Base-by-base conservation (phyloP, 1,139 yeast genomes). In the Hanseniaspora gamundiae region DNA sequence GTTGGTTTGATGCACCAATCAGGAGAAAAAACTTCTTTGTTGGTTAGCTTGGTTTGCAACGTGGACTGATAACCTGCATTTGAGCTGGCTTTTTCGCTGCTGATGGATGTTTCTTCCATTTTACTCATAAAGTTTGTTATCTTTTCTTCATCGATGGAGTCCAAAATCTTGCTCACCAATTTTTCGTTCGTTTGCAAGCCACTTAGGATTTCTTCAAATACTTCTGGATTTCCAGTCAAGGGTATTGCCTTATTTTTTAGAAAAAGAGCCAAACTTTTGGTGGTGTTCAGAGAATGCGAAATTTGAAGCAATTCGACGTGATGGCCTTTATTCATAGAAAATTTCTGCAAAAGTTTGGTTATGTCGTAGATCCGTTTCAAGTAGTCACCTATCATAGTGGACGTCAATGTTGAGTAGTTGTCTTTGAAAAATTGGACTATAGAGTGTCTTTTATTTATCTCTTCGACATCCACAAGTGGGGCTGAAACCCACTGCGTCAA, bases 401-500 rank as follows among this genome's bases (percentile, higher is more conserved):
- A 10, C 5, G 38, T 41, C 11, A 19, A 2, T n/a, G 21, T 22
- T 6, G 39, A 38, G 0, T 60, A 56, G 46, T 76, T 66, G 2
- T 64, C 60, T 11, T 68, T 50, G 51, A 87, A 78, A 13, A 72
- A 58, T 10, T 65, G 59, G 0, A 88, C 93, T 40, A 78, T 66
- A 9, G 67, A 66, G 48, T 85, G 94, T 28, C 99, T 69, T 17
- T 59, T 54, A 21, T 61, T 59, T 20, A 91, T 76, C 48, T 74
- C 81, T 0, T 57, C 54, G 0, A 74, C 53, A 52, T 80, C 74
- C 4, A 82, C 68, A 0, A 84, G 70, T 0, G 99, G 99, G 0
- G 88, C 78, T 19, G 84, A 71, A 3, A 91, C 63, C 96, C 97
- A 87, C 44, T 80, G 79, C 2, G 80, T 73, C 17, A 91, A 64